Conservation (phyloP, 768 basidiomycete genomes). For the Calocybe cyanea region DNA sequence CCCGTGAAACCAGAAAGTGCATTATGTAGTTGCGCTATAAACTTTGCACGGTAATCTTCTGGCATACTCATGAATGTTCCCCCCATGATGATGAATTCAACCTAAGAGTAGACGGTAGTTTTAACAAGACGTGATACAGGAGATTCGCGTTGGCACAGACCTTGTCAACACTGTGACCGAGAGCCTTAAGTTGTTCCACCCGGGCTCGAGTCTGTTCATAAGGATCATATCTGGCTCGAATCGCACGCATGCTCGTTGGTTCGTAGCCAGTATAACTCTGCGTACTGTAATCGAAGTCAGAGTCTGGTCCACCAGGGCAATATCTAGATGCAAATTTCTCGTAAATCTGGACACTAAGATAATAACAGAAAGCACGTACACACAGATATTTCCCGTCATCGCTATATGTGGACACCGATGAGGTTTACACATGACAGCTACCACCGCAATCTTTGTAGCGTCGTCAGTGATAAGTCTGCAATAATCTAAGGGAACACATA, state of each 20-base stretch:
- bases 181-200: conserved; percentile 89
- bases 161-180: conserved; percentile 99
- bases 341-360: not conserved
- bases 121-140: not conserved
- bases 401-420: conserved; percentile 99
- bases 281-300: conserved; percentile 99
- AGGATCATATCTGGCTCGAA: conserved; percentile 90
- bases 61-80: conserved; percentile 99
- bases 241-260: conserved; percentile 98
- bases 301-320: conserved; percentile 98
- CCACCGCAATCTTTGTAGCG: conserved; percentile 80
- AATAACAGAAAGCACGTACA: conserved; percentile 47
- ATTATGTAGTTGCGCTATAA: conserved; percentile 95
- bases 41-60: conserved; percentile 90
- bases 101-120: conserved; percentile 34
- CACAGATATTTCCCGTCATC: conserved; percentile 99
- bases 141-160: conserved; percentile 36
- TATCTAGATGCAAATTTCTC: conserved; percentile 47
- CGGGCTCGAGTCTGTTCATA: conserved; percentile 96
- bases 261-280: conserved; percentile 95
- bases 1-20: conserved; percentile 95
- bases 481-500: conserved; percentile 34
- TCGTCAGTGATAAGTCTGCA: not conserved
- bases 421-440: conserved; percentile 99
- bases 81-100: conserved; percentile 94